Percentiles rank a stretch among this genome's conserved stretches.
Conservation (phyloP, 2,329 filamentous ascomycete species). For the Teratosphaeria nubilosa region DNA sequence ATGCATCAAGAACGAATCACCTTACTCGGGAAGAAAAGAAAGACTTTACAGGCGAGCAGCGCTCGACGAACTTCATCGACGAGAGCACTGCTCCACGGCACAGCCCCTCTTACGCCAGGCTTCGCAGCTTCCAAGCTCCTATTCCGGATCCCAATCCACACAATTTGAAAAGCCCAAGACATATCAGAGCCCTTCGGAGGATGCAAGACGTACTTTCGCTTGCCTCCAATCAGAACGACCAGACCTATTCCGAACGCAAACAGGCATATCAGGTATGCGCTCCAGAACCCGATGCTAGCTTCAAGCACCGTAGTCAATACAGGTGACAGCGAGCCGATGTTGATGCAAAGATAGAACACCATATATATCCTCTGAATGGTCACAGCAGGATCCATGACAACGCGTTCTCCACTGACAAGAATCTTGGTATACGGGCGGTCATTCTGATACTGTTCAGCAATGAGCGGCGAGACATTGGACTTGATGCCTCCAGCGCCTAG, state of each 20-base stretch:
- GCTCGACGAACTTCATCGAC: conserved; percentile 63
- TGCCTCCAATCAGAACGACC: conserved; percentile 38
- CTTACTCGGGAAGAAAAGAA: conserved; percentile 30
- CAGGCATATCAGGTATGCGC: conserved; percentile 38
- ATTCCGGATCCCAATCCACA: not conserved
- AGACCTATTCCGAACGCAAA: conserved; percentile 55
- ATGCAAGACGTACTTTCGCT: conserved; percentile 44
- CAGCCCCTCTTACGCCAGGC: not conserved
- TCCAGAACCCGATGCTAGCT: conserved; percentile 55
- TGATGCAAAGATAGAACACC: conserved; percentile 66
- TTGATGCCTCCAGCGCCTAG: conserved; percentile 73
- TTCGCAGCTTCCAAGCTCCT: not conserved
- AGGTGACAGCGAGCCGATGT: conserved; percentile 54
- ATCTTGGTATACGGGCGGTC: conserved; percentile 30
- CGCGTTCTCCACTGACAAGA: conserved; percentile 33
- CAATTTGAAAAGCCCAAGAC: conserved; percentile 43
- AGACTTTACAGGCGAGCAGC: conserved; percentile 59
- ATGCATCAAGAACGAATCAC: not conserved
- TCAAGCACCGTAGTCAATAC: conserved; percentile 61
- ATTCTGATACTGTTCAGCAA: conserved; percentile 37
- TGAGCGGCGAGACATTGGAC: conserved; percentile 54
- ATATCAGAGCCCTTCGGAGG: conserved; percentile 54
- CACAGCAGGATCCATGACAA: conserved; percentile 37
- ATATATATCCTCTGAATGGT: conserved; percentile 39
- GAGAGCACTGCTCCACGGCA: not conserved